Base-by-base conservation (phyloP, 306 rosid species). In the Ceratonia siliqua region DNA sequence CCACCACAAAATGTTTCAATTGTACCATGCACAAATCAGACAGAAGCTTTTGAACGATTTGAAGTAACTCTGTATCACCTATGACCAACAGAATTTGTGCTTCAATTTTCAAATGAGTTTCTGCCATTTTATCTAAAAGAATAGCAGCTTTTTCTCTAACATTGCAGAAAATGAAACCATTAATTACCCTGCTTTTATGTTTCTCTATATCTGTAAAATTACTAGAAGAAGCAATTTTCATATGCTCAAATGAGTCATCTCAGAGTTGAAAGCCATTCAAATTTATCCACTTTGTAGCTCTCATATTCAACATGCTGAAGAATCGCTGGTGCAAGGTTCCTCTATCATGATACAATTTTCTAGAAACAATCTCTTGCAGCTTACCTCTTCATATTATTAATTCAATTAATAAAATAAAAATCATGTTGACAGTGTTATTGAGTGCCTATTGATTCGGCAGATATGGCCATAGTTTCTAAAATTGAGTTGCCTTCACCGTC, bases 391-490 rank as follows among this genome's bases (percentile, higher is more conserved):
- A 75, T 32, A 78, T 81, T 72, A 81, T 78, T 71, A 35, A 71
- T 41, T 46, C 76, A 62, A 83, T 69, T 38, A 49, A 35, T 33
- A 62, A 5, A 70, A 62, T 24, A 46, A 78, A 84, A 58, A 78
- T 76, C 71, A 45, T 14, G 66, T 50, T 27, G 54, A 50, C 70
- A 18, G 24, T 72, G 78, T 89, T 87, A 91, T 71, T 75, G 91
- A 81, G 77, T 71, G 18, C 84, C 91, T 1, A 66, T 71, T 63
- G 89, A 46, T 79, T 79, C 91, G 71, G 86, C 74, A 72, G 97
- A 84, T 65, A 72, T 38, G 42, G 79, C 81, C 84, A 83, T 80
- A 24, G 82, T 63, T 62, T 89, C 93, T 58, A 82, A 84, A 68
- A 76, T 74, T 21, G 91, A 81, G 73, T 25, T 72, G 38, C 85